Percentiles rank a stretch among this genome's conserved stretches.
Evolutionary conservation across 129 eudicot genomes (phyloP).

Genomic region (Calendula officinalis): DNA sequence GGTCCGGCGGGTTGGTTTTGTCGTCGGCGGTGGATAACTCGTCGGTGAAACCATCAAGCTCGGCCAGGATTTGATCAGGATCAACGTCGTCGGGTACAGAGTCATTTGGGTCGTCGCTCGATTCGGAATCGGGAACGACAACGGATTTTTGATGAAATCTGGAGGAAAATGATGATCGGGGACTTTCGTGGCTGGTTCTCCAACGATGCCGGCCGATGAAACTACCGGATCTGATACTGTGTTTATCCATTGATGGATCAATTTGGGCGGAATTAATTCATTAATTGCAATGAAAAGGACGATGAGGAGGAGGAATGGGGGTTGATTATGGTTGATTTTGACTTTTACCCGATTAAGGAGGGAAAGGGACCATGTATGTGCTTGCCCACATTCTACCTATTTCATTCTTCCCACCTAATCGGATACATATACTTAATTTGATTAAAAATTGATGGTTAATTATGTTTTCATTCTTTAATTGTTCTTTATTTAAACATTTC

Average conservation of each 20-base stretch:
- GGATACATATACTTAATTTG: neutral
- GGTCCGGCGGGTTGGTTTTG: slow-evolving; percentile 38
- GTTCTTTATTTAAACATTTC: too few relatives aligned
- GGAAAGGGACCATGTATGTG: neutral
- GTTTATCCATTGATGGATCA: slow-evolving; percentile 28
- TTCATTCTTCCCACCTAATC: neutral
- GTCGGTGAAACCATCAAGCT: slow-evolving; percentile 43
- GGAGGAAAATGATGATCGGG: slow-evolving; percentile 23
- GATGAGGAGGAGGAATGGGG: neutral
- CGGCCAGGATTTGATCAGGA: slow-evolving; percentile 20
- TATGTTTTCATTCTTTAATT: too few relatives aligned
- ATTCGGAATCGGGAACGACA: neutral
- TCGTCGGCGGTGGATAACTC: slow-evolving; percentile 32
- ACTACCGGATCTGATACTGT: slow-evolving; percentile 26
- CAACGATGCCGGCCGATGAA: slow-evolving; percentile 41
- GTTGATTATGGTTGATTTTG: slow-evolving; percentile 12
- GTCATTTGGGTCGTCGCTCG: neutral
- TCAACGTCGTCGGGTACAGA: slow-evolving; percentile 6
- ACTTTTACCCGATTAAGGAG: slow-evolving; percentile 19
- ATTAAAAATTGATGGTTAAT: neutral
- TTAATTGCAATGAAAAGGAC: neutral
- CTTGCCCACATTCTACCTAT: slow-evolving; percentile 10
- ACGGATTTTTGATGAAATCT: slow-evolving; percentile 13
- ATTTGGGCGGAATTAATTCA: neutral
- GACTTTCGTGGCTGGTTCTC: slow-evolving; percentile 24